Conservation (phyloP, 2,329 filamentous ascomycete species). For the Stachybotrys echinatus region DNA sequence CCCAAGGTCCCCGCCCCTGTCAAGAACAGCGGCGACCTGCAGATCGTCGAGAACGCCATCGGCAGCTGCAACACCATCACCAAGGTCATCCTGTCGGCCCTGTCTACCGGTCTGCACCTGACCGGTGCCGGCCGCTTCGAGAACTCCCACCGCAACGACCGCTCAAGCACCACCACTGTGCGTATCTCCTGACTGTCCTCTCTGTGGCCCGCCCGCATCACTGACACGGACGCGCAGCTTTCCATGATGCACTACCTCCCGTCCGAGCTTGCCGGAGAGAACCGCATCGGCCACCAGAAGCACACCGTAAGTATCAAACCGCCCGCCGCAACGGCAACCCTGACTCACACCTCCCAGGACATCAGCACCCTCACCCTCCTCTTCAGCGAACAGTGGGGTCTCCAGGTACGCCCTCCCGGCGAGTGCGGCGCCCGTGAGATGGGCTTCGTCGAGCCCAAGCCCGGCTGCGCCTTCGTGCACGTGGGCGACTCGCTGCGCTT, state of each 20-base stretch:
- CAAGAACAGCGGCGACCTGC: slow-evolving; percentile 42
- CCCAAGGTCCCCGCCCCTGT: slow-evolving; percentile 40
- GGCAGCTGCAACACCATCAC: slow-evolving; percentile 44
- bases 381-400: slow-evolving; percentile 51
- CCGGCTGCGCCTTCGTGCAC: slow-evolving; percentile 49
- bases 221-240: slow-evolving; percentile 17
- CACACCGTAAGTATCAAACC: no score
- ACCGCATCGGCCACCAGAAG: slow-evolving; percentile 47
- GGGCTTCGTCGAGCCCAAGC: slow-evolving; percentile 47
- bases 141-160: slow-evolving; percentile 45
- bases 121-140: slow-evolving; percentile 41
- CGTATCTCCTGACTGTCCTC: background rate
- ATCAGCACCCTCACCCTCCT: slow-evolving; percentile 50
- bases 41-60: slow-evolving; percentile 43
- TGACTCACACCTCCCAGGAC: no score
- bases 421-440: slow-evolving; percentile 36
- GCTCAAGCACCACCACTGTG: slow-evolving; percentile 38
- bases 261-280: slow-evolving; percentile 31
- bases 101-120: slow-evolving; percentile 42
- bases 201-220: background rate
- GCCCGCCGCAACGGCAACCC: no score
- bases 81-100: slow-evolving; percentile 44
- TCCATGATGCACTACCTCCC: slow-evolving; percentile 52
- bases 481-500: slow-evolving; percentile 56
- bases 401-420: slow-evolving; percentile 47